phyloP scores from a whole-genome alignment of 2,329 filamentous ascomycete genomes.

The Ceratocystis diversiconidia region DNA sequence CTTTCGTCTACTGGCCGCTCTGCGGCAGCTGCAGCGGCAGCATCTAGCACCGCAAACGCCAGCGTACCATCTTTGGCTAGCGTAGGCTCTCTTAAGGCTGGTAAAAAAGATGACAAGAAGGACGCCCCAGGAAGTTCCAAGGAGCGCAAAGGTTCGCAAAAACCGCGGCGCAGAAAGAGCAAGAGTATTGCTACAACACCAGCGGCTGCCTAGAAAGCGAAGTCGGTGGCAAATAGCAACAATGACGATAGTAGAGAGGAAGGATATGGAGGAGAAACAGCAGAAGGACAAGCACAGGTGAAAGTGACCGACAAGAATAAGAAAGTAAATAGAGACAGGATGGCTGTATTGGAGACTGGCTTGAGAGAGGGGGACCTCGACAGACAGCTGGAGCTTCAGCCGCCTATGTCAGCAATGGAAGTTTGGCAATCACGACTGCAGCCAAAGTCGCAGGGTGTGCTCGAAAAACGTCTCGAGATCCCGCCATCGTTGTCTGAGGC shows the following conservation, averaged over 20 bases:
- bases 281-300: background rate
- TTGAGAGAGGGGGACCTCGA: background rate
- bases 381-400: background rate
- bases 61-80: background rate
- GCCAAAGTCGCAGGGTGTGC: background rate
- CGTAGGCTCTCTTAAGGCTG: background rate
- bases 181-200: slow-evolving; percentile 21
- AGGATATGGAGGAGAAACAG: background rate
- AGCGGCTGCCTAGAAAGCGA: slow-evolving; percentile 8
- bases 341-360: background rate
- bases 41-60: background rate
- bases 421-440: background rate
- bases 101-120: background rate
- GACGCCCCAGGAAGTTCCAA: slow-evolving; percentile 21
- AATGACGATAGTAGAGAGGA: background rate
- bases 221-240: background rate
- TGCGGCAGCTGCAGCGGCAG: slow-evolving; percentile 9
- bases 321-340: background rate
- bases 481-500: background rate
- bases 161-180: slow-evolving; percentile 30
- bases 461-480: background rate
- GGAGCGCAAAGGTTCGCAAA: slow-evolving; percentile 26
- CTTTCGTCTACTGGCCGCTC: slow-evolving; percentile 42
- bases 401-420: no score
- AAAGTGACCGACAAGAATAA: background rate